phyloP scores from a whole-genome alignment of 1,139 yeast genomes.

The Lodderomyces jiufengensis region DNA sequence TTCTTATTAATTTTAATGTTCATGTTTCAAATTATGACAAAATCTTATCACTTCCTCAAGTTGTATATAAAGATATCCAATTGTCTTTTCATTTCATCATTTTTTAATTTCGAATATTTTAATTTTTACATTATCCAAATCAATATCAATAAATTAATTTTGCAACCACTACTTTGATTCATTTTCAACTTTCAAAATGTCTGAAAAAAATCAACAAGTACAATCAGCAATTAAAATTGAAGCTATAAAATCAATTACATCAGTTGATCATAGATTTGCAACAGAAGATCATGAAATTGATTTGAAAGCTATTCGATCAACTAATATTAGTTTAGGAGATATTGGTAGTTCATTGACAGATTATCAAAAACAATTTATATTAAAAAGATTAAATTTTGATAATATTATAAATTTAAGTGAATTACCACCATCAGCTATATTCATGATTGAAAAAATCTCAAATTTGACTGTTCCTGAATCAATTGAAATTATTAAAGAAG shows the following conservation, averaged over 20 bases:
- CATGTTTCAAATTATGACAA: no score
- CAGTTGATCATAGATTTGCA: slow-evolving; percentile 7
- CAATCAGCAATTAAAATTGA: background rate
- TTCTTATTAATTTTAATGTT: no score
- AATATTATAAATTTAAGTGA: slow-evolving; percentile 24
- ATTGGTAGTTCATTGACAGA: slow-evolving; percentile 22
- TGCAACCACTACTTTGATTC: background rate
- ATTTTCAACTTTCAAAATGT: background rate
- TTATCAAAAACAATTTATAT: slow-evolving; percentile 25
- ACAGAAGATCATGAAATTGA: slow-evolving; percentile 19
- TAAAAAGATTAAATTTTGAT: slow-evolving; percentile 25
- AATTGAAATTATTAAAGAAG: slow-evolving; percentile 35
- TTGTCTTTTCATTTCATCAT: no score
- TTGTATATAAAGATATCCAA: no score
- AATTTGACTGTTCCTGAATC: slow-evolving; percentile 38
- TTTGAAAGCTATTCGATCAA: slow-evolving; percentile 19
- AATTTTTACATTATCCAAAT: no score
- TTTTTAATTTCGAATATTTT: no score
- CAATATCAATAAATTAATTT: no score
- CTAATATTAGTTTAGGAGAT: slow-evolving; percentile 21
- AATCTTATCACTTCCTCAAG: no score
- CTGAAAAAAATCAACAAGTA: slow-evolving; percentile 1
- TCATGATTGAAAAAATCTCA: slow-evolving; percentile 37
- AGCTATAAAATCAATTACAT: background rate
- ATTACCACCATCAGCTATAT: slow-evolving; percentile 31